These are phyloP conservation scores for Withania somnifera DNA, from an alignment of 305 asterid species.

Conservation along the genomic window DNA sequence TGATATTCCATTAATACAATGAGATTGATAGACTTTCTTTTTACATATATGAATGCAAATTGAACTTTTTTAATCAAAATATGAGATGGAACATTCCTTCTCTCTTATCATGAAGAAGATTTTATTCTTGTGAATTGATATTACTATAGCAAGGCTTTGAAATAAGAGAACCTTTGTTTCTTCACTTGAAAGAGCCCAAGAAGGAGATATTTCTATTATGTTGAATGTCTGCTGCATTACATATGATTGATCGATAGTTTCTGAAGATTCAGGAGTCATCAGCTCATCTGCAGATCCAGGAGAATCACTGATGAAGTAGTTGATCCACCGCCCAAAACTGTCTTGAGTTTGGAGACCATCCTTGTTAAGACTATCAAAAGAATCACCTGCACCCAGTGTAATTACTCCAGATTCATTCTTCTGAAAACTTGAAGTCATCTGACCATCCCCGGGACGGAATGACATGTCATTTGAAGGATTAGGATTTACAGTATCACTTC, in stretches of 20 bases:
- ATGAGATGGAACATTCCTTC: neutral
- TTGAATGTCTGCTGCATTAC: slow-evolving; percentile 38
- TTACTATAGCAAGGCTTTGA: neutral
- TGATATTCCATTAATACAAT: neutral
- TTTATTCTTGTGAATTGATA: neutral
- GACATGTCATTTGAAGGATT: neutral
- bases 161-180: slow-evolving; percentile 61
- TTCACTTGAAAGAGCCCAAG: slow-evolving; percentile 72
- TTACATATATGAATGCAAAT: neutral
- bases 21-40: neutral
- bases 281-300: slow-evolving; percentile 49
- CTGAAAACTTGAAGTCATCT: slow-evolving; percentile 7
- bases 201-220: slow-evolving; percentile 70
- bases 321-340: slow-evolving; percentile 27
- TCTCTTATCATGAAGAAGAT: neutral
- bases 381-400: neutral
- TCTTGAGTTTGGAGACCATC: slow-evolving; percentile 16
- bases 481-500: slow-evolving; percentile 6
- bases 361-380: slow-evolving; percentile 3
- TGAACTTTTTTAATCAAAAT: neutral
- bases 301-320: slow-evolving; percentile 42
- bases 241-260: slow-evolving; percentile 22
- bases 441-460: slow-evolving; percentile 1
- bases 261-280: slow-evolving; percentile 35
- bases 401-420: neutral